phyloP scores from a whole-genome alignment of 2,329 filamentous ascomycete genomes.

The Colletotrichum sidae region DNA sequence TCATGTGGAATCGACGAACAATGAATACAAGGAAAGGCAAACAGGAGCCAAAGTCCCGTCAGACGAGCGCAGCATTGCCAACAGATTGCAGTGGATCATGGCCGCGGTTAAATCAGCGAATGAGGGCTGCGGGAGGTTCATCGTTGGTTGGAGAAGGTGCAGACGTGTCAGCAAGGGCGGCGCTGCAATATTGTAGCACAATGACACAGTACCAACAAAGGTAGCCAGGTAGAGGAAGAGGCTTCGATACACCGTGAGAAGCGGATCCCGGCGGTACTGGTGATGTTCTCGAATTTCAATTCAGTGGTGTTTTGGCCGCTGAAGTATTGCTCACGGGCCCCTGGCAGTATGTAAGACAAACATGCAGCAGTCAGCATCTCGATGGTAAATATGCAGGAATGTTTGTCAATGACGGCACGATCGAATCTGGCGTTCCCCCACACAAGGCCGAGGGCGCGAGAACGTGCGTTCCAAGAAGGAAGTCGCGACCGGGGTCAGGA shows the following conservation, averaged over 20 bases:
- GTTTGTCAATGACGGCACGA: slow-evolving; percentile 13
- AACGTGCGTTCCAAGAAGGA: slow-evolving; percentile 33
- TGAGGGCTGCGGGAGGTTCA: neutral
- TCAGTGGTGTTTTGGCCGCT: too few species aligned
- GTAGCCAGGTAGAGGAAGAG: too few species aligned
- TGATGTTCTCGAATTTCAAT: too few species aligned
- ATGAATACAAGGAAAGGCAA: too few species aligned
- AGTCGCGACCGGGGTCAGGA: slow-evolving; percentile 15
- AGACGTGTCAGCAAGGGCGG: neutral
- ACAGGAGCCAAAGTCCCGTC: too few species aligned
- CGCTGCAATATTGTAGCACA: too few species aligned
- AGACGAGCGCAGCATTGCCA: neutral
- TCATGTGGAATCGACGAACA: too few species aligned
- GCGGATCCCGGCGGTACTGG: too few species aligned
- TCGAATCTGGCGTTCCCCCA: slow-evolving; percentile 29
- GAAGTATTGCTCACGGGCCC: neutral
- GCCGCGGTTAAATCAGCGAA: neutral
- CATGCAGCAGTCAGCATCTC: neutral
- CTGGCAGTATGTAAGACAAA: neutral
- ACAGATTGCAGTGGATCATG: neutral
- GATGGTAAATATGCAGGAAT: neutral
- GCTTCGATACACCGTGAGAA: too few species aligned
- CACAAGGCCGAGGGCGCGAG: slow-evolving; percentile 33
- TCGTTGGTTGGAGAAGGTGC: neutral
- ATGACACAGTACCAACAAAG: too few species aligned